A percentile compares a stretch with the other conserved stretches of the same genome.
These are phyloP conservation scores for Mycena maculata DNA, from an alignment of 768 basidiomycete genomes.

Conservation along the genomic window DNA sequence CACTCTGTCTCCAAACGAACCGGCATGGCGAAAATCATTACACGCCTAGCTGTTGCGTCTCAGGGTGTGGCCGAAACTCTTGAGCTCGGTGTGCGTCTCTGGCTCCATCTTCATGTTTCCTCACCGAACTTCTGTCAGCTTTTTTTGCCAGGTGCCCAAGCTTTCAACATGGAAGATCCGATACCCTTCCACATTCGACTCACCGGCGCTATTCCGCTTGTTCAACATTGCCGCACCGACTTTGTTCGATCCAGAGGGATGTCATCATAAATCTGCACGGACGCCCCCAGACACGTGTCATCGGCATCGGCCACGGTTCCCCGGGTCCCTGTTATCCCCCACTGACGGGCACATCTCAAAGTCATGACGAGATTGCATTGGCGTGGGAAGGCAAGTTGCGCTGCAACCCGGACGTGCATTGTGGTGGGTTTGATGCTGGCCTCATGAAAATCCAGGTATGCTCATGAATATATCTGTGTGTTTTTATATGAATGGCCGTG, in stretches of 20 bases:
- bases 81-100: not conserved
- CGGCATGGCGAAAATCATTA: constrained; percentile 1
- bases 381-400: constrained; percentile 8
- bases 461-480: not conserved
- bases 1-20: not conserved
- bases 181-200: constrained; percentile 5
- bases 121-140: not conserved
- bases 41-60: not conserved
- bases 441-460: constrained; percentile 1
- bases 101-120: not conserved
- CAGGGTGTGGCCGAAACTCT: not conserved
- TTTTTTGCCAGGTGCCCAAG: not conserved
- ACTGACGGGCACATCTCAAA: not conserved
- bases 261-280: constrained; percentile 6
- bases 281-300: not conserved
- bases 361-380: not conserved
- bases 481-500: not conserved
- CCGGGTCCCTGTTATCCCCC: not conserved
- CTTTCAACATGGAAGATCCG: not conserved
- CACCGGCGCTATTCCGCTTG: not conserved
- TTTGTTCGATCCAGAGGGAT: not conserved
- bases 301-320: not conserved
- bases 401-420: not conserved
- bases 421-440: constrained; percentile 8
- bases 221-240: not conserved